A percentile compares a stretch with the other conserved stretches of the same genome.
Conservation (phyloP, 768 basidiomycete species). For the Hypsizygus marmoreus region DNA sequence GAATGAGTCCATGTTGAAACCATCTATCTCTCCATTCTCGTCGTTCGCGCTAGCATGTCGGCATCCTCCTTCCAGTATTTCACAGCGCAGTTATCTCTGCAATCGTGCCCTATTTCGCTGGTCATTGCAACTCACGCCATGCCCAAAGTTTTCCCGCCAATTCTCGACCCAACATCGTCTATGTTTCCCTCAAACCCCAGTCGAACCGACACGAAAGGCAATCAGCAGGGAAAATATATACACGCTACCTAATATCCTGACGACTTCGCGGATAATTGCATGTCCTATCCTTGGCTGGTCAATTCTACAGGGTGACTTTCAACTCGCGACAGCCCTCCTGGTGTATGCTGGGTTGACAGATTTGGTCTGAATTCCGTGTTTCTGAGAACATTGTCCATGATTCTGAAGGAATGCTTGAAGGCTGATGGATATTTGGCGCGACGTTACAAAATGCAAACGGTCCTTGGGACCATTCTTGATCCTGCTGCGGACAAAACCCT, state of each 20-base stretch:
- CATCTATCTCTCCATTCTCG: slow-evolving; percentile 8
- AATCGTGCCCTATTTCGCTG: background rate
- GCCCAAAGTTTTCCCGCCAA: slow-evolving; percentile 18
- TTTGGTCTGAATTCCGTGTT: slow-evolving; percentile 55
- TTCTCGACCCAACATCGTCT: slow-evolving; percentile 18
- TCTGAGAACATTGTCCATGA: slow-evolving; percentile 9
- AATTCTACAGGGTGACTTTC: slow-evolving; percentile 79
- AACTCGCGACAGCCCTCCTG: slow-evolving; percentile 79
- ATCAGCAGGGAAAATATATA: slow-evolving; percentile 84
- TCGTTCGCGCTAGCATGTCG: slow-evolving; percentile 7
- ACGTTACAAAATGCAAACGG: slow-evolving; percentile 81
- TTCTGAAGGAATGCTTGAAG: slow-evolving; percentile 41
- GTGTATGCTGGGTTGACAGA: slow-evolving; percentile 94
- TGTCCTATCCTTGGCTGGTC: slow-evolving; percentile 94
- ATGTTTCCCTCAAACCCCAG: slow-evolving; percentile 11
- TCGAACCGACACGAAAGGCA: slow-evolving; percentile 27
- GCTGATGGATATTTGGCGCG: slow-evolving; percentile 91
- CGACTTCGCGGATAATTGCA: slow-evolving; percentile 81
- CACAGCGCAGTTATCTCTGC: background rate
- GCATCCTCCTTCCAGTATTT: background rate
- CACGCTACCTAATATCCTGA: slow-evolving; percentile 90
- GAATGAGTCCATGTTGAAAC: slow-evolving; percentile 13
- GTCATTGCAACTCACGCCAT: background rate
- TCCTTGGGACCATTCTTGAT: slow-evolving; percentile 95
- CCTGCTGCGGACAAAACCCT: slow-evolving; percentile 96